These are phyloP conservation scores for Tricladium varicosporioides DNA, from an alignment of 2,329 filamentous ascomycete genomes.

Conservation along the genomic window DNA sequence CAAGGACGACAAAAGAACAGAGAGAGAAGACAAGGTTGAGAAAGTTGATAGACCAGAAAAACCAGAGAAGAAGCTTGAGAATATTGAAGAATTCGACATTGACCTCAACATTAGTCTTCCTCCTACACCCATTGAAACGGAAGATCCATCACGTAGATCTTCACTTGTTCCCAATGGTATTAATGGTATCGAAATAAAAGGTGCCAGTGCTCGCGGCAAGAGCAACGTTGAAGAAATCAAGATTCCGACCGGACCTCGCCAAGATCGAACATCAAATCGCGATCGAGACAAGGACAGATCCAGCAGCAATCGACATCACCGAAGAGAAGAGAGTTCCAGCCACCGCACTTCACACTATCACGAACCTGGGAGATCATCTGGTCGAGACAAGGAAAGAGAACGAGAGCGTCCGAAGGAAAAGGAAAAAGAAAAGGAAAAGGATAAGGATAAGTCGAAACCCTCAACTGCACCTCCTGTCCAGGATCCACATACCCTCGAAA, in stretches of 20 bases:
- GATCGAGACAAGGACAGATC: slow-evolving; percentile 36
- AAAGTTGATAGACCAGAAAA: slow-evolving; percentile 8
- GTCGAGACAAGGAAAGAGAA: slow-evolving; percentile 40
- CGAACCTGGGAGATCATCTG: slow-evolving; percentile 29
- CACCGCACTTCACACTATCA: slow-evolving; percentile 44
- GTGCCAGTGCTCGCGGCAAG: slow-evolving; percentile 28
- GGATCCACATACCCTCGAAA: slow-evolving; percentile 60
- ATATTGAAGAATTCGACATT: not conserved
- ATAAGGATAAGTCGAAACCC: slow-evolving; percentile 5
- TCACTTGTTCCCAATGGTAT: slow-evolving; percentile 21
- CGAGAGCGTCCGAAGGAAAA: slow-evolving; percentile 39
- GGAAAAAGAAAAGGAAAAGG: slow-evolving; percentile 16
- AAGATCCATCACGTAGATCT: slow-evolving; percentile 15
- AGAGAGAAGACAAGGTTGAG: slow-evolving; percentile 12
- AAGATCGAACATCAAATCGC: slow-evolving; percentile 29
- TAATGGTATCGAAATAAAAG: slow-evolving; percentile 34
- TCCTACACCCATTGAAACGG: slow-evolving; percentile 18
- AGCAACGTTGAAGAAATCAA: slow-evolving; percentile 23
- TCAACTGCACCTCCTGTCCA: slow-evolving; percentile 16
- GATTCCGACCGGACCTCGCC: slow-evolving; percentile 33
- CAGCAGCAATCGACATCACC: slow-evolving; percentile 16
- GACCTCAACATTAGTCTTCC: not conserved
- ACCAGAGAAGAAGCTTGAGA: not conserved
- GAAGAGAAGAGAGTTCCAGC: slow-evolving; percentile 16
- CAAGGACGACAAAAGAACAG: slow-evolving; percentile 2